Base-by-base conservation (phyloP, 1,284 basidiomycete genomes). In the Cutaneotrichosporon sp. region DNA sequence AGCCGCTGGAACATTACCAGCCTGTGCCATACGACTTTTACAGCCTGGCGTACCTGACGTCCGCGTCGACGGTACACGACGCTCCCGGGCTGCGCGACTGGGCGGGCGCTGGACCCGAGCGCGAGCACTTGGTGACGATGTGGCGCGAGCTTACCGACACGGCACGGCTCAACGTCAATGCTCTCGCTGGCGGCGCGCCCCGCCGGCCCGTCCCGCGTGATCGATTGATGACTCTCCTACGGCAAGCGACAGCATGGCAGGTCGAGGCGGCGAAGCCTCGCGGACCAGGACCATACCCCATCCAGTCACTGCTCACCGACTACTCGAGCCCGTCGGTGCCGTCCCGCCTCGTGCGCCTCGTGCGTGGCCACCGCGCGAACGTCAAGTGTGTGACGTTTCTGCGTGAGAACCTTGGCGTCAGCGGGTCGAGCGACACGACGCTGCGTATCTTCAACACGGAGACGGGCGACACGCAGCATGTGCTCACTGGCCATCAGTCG, bases 1-100 rank as follows among this genome's bases (percentile, higher is more conserved):
- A 78, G 59, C 77, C 77, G 8, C 66, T 79, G 15, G 78, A 79
- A 52, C 77, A 78, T 54, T 79, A 78, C 53, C 77, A 78, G 56
- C 77, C 78, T 1, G 73, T 76, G 26, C 73, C 77, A 1, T 75
- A 74, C 51, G 77, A 79, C 61, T 79, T 77, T 54, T 70, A 76
- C 49, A 75, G 76, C 49, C 64, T 79, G 30, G 77, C 77, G 39
- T 79, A 79, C 56, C 63, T 79, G 26, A 73, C 78, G 3, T 74
- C 74, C 1, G 73, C 75, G 26, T 68, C 67, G 37, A 73, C 77
- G 0, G 77, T 79, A 2, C 76, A 77, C 46, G 78, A 79, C 53
- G 77, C 77, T 7, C 77, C 77, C 0, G 70, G 71, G 0, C 75
- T 79, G 51, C 62, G 73, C 7, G 70, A 76, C 40, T 79, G 78